Conservation (phyloP, 192 early-diverging fungal genomes). For the Nowakowskiella sp. region DNA sequence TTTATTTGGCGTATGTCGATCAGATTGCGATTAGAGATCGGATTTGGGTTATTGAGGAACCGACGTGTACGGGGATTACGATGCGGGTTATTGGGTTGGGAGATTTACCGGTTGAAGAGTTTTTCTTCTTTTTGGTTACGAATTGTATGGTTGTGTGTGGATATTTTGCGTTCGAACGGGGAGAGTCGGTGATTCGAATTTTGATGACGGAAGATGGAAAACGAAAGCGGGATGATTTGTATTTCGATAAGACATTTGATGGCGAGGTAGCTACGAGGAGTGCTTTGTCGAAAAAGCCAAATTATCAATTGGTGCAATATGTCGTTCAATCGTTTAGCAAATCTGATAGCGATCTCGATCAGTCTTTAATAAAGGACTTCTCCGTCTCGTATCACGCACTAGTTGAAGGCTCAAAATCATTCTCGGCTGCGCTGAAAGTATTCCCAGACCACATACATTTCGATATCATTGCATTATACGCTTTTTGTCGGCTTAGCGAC, state of each 20-base stretch:
- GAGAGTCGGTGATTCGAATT: not conserved
- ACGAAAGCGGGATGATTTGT: not conserved
- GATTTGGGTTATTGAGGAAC: slow-evolving; percentile 37
- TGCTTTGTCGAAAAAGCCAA: not conserved
- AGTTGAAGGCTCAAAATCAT: slow-evolving; percentile 15
- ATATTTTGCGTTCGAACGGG: slow-evolving; percentile 19
- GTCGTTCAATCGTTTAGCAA: no score
- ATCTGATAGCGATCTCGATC: not conserved
- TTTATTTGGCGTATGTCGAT: slow-evolving; percentile 42
- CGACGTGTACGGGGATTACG: slow-evolving; percentile 29
- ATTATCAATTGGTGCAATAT: not conserved
- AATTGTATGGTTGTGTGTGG: slow-evolving; percentile 33
- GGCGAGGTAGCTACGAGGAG: no score
- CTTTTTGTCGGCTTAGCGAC: slow-evolving; percentile 27
- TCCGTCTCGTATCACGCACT: not conserved
- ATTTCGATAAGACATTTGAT: not conserved
- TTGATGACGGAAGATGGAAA: not conserved
- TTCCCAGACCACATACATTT: slow-evolving; percentile 17
- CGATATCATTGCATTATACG: slow-evolving; percentile 21
- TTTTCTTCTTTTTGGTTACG: slow-evolving; percentile 42
- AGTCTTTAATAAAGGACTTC: not conserved
- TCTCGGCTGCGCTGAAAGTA: slow-evolving; percentile 15
- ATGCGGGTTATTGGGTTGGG: no score
- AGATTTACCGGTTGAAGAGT: slow-evolving; percentile 44
- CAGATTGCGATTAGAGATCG: slow-evolving; percentile 29